phyloP scores from a whole-genome alignment of 2,329 filamentous ascomycete genomes.

The Fusarium verrucosum region DNA sequence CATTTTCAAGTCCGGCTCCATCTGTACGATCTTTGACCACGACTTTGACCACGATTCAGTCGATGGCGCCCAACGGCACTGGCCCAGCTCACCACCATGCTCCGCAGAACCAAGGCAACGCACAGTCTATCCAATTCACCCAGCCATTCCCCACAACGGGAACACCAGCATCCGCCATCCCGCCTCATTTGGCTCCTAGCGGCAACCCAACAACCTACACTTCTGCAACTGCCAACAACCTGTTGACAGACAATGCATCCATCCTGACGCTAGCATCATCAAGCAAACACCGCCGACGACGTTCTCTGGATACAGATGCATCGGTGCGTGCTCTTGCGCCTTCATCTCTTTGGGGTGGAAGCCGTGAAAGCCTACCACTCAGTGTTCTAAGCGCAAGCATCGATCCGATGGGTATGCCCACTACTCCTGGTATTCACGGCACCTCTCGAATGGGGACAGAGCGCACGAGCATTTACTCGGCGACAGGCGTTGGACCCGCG shows the following conservation, averaged over 20 bases:
- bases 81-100: slow-evolving; percentile 48
- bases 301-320: slow-evolving; percentile 86
- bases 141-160: slow-evolving; percentile 71
- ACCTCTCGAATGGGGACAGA: slow-evolving; percentile 61
- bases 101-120: slow-evolving; percentile 50
- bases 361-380: slow-evolving; percentile 80
- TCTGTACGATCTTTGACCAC: slow-evolving; percentile 84
- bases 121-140: slow-evolving; percentile 68
- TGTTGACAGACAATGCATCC: slow-evolving; percentile 85
- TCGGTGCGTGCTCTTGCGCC: slow-evolving; percentile 86
- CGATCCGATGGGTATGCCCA: slow-evolving; percentile 58
- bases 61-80: slow-evolving; percentile 67
- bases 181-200: slow-evolving; percentile 70
- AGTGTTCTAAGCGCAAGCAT: slow-evolving; percentile 80
- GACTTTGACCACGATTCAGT: slow-evolving; percentile 87
- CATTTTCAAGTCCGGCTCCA: slow-evolving; percentile 83
- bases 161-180: slow-evolving; percentile 76
- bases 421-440: slow-evolving; percentile 63
- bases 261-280: slow-evolving; percentile 86
- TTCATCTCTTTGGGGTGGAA: slow-evolving; percentile 82
- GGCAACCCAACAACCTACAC: slow-evolving; percentile 75
- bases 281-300: slow-evolving; percentile 77
- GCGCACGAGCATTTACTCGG: slow-evolving; percentile 83
- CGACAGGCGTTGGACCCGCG: slow-evolving; percentile 72
- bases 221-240: slow-evolving; percentile 81